Conservation (phyloP, 495 filamentous ascomycete species). For the Achaetomiella virescens region DNA sequence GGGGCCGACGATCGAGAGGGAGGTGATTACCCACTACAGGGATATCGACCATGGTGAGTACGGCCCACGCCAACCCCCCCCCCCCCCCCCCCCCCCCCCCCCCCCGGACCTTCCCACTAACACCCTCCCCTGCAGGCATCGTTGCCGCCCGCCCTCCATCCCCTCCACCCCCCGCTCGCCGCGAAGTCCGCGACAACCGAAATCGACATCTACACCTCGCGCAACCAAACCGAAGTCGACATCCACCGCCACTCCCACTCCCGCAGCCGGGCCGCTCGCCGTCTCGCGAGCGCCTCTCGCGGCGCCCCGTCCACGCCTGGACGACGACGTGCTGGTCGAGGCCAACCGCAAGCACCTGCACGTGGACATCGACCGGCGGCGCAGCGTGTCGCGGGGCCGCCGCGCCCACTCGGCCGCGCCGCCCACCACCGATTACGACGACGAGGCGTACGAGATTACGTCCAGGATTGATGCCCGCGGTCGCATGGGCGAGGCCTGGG, state of each 20-base stretch:
- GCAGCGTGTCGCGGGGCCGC: conserved; percentile 28
- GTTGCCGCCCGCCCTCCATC: conserved; percentile 39
- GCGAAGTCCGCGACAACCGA: conserved; percentile 41
- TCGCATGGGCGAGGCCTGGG: conserved; percentile 58
- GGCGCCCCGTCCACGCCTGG: conserved; percentile 25
- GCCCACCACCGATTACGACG: conserved; percentile 35
- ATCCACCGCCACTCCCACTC: conserved; percentile 36
- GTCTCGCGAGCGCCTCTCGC: conserved; percentile 31
- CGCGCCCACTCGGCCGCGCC: conserved; percentile 46
- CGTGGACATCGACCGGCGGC: conserved; percentile 44
- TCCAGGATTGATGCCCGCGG: conserved; percentile 51
- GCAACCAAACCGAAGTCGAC: conserved; percentile 44
- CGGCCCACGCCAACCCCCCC: too few species aligned
- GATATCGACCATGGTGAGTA: conserved; percentile 79
- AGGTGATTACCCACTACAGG: conserved; percentile 78
- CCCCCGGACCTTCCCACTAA: conserved; percentile 18
- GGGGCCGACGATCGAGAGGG: conserved; percentile 66
- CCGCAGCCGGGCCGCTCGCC: conserved; percentile 29
- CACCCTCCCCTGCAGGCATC: conserved; percentile 31
- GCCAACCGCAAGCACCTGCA: conserved; percentile 56
- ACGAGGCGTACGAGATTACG: conserved; percentile 64
- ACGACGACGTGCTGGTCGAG: conserved; percentile 37
- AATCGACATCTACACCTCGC: conserved; percentile 48
- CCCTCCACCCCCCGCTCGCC: conserved; percentile 41
- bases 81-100: conserved; percentile 42